Percentiles rank a stretch among this genome's conserved stretches.
These are phyloP conservation scores for Neonectria hederae DNA, from an alignment of 2,329 filamentous ascomycete genomes.

Conservation along the genomic window DNA sequence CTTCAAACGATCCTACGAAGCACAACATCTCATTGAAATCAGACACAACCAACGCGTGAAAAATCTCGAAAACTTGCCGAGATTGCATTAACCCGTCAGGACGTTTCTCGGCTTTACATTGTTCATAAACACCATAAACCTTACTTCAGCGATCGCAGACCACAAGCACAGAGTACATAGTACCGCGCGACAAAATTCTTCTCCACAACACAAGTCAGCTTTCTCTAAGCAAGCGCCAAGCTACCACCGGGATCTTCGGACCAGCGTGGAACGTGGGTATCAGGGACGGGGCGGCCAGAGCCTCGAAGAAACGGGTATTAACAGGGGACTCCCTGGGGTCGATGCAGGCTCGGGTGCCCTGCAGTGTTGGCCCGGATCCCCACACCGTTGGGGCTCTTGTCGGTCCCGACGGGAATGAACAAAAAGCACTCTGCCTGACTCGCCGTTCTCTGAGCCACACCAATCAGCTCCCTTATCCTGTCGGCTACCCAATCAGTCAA, in stretches of 20 bases:
- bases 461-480: constrained; percentile 28
- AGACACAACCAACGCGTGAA: background rate
- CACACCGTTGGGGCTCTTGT: constrained; percentile 39
- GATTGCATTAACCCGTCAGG: background rate
- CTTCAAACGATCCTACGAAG: background rate
- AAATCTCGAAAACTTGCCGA: background rate
- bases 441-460: constrained; percentile 28
- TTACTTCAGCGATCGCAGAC: constrained; percentile 9
- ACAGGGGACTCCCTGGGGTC: constrained; percentile 22
- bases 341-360: constrained; percentile 14
- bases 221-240: constrained; percentile 33
- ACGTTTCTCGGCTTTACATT: background rate
- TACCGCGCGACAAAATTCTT: background rate
- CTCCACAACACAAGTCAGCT: constrained; percentile 17
- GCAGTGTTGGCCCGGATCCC: constrained; percentile 26
- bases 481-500: constrained; percentile 14
- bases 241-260: constrained; percentile 31
- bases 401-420: constrained; percentile 43
- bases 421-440: constrained; percentile 35
- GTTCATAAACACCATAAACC: background rate
- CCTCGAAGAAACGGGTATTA: constrained; percentile 11
- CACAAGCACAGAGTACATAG: constrained; percentile 2
- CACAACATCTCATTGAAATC: background rate
- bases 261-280: constrained; percentile 40
- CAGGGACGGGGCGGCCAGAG: constrained; percentile 28